Percentiles rank a stretch among this genome's conserved stretches.
Conservation (phyloP, 257 asterid species). For the Jacaranda mimosifolia region DNA sequence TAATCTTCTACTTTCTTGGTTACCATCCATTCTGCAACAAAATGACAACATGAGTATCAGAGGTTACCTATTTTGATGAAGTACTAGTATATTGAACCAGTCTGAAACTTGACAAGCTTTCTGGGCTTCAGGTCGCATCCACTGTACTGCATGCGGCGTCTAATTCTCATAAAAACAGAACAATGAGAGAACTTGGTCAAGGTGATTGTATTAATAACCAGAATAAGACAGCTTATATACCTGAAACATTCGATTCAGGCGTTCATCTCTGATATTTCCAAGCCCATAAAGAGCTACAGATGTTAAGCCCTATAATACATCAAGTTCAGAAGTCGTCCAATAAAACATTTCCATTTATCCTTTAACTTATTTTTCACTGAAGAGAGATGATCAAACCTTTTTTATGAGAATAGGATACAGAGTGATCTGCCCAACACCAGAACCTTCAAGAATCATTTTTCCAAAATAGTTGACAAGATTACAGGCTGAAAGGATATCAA, state of each 20-base stretch:
- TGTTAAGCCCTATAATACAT: conserved; percentile 80
- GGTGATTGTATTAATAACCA: conserved; percentile 31
- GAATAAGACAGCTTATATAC: conserved; percentile 48
- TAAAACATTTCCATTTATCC: conserved; percentile 15
- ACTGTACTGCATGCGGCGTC: conserved; percentile 99
- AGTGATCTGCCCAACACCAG: conserved; percentile 97
- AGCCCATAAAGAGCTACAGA: conserved; percentile 97
- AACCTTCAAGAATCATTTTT: conserved; percentile 94
- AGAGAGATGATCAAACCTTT: conserved; percentile 63
- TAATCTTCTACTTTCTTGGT: conserved; percentile 5
- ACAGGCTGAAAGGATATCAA: conserved; percentile 98
- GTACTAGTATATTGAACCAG: conserved; percentile 96
- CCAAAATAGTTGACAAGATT: conserved; percentile 98
- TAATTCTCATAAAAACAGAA: conserved; percentile 49
- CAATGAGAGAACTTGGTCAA: conserved; percentile 29
- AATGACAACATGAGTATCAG: conserved; percentile 20
- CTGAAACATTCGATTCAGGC: conserved; percentile 98
- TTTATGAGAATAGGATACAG: conserved; percentile 86
- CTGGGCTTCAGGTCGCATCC: conserved; percentile 98
- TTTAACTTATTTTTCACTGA: conserved; percentile 26
- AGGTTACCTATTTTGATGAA: conserved; percentile 92
- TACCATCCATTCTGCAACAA: conserved; percentile 29
- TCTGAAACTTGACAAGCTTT: conserved; percentile 85
- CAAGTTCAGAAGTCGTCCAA: conserved; percentile 28
- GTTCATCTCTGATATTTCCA: conserved; percentile 98